Conservation (phyloP, 257 asterid genomes). For the Solanum etuberosum region DNA sequence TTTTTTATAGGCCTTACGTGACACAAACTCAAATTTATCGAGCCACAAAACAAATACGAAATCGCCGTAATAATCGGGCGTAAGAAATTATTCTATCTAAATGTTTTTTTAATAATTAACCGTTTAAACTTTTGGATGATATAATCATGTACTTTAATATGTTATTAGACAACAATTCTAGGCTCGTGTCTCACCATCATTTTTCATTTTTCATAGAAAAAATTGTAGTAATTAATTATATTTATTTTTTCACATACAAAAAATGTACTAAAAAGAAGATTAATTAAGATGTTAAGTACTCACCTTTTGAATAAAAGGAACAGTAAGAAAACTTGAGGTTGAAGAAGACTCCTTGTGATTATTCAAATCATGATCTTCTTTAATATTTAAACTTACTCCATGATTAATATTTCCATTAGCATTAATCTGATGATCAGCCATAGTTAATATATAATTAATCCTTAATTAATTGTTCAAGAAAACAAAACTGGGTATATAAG, state of each 20-base stretch:
- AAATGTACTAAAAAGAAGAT: background rate
- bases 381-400: constrained; percentile 30
- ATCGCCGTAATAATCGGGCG: rapidly evolving
- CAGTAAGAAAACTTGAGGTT: constrained; percentile 23
- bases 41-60: background rate
- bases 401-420: constrained; percentile 25
- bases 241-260: background rate
- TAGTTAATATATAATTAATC: background rate
- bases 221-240: too few relatives aligned
- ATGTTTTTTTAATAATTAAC: background rate
- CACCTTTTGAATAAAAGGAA: constrained; percentile 76
- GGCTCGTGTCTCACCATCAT: too few relatives aligned
- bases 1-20: background rate
- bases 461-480: background rate
- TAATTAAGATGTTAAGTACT: background rate
- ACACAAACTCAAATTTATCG: background rate
- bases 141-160: too few relatives aligned
- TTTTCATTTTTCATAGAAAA: too few relatives aligned
- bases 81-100: background rate
- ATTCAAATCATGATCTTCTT: constrained; percentile 34
- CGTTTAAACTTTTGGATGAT: background rate
- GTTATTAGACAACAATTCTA: background rate
- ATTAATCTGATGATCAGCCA: constrained; percentile 30
- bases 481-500: background rate
- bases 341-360: constrained; percentile 5